A percentile compares a stretch with the other conserved stretches of the same genome.
Conservation (phyloP, 2,329 filamentous ascomycete genomes). For the Mycosphaerella sp. region DNA sequence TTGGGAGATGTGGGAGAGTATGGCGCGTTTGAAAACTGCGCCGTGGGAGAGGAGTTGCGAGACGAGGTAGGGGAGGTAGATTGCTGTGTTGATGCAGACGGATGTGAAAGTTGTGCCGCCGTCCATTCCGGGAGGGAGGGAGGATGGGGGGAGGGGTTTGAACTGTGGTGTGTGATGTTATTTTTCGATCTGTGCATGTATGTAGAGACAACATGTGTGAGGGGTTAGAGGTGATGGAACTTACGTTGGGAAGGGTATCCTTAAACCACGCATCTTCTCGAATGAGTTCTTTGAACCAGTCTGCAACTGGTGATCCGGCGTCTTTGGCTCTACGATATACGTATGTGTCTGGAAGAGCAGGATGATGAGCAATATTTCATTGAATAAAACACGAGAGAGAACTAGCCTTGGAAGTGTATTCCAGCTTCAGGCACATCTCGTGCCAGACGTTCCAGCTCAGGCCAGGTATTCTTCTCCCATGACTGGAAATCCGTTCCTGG, state of each 20-base stretch:
- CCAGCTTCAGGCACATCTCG: conserved; percentile 68
- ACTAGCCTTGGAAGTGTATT: conserved; percentile 62
- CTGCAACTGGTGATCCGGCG: conserved; percentile 45
- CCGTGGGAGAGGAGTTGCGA: conserved; percentile 72
- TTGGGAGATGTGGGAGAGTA: conserved; percentile 62
- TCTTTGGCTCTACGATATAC: conserved; percentile 60
- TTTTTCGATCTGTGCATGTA: no score
- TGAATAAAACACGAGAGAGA: not conserved
- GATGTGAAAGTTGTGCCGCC: conserved; percentile 72
- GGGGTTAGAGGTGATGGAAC: no score
- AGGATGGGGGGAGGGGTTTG: conserved; percentile 27
- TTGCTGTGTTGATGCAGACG: conserved; percentile 82
- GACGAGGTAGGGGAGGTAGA: conserved; percentile 82
- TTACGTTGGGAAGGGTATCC: conserved; percentile 61
- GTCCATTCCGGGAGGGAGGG: conserved; percentile 58
- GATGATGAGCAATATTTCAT: not conserved
- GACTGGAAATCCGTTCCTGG: conserved; percentile 36
- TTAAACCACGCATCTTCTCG: conserved; percentile 67
- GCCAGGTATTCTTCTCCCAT: conserved; percentile 43
- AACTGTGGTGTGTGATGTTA: no score
- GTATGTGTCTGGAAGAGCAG: conserved; percentile 38
- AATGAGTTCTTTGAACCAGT: conserved; percentile 61
- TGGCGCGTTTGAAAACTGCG: conserved; percentile 48
- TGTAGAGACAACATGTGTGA: no score
- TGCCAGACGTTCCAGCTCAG: conserved; percentile 40